Evolutionary conservation across 495 filamentous ascomycete genomes (phyloP), one percentile per base, ranked within the genome.

Genomic region (Niebla homalea): DNA sequence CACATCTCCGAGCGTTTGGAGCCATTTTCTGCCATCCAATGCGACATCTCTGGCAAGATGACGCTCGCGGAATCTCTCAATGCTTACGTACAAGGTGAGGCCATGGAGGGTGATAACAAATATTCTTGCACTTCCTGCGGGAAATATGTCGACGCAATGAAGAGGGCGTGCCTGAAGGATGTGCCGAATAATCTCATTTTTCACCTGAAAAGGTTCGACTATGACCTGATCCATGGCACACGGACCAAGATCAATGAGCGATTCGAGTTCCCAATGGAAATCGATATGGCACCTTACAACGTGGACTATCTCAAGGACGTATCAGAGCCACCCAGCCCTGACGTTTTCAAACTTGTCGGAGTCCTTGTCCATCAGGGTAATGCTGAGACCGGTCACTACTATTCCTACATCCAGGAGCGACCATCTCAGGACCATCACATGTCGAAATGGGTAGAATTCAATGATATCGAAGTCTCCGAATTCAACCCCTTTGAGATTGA

Each of bases 101-200:
- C 92, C 40, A 92, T 97, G 89, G 88, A 93, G 75, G 92, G 92
- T 58, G 82, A 95, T 54, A 97, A 99, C 66, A 95, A 95, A 64
- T 99, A 99, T 70, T 92, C 89, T 47, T 99, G 92, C 68, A 87
- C 88, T 4, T 83, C 79, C 4, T 99, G 92, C 63, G 84, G 83
- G 38, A 81, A 80, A 29, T 89, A 92, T 61, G 90, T 97, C 22
- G 83, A 96, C 68, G 92, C 92, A 43, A 88, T 97, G 46, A 97
- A 95, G 67, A 77, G 87, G 56, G 83, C 89, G 11, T 97, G 89
- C 57, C 67, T 99, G 49, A 94, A 94, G 59, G 86, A 96, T 53
- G 81, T 96, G 4, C 92, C 92, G 0, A 80, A 99, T 60, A 89
- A 93, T 60, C 70, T 99, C 19, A 96, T 96, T 38, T 95, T 96